Evolutionary conservation across 2,329 filamentous ascomycete genomes (phyloP).

Genomic region (Ophiocordyceps australis): DNA sequence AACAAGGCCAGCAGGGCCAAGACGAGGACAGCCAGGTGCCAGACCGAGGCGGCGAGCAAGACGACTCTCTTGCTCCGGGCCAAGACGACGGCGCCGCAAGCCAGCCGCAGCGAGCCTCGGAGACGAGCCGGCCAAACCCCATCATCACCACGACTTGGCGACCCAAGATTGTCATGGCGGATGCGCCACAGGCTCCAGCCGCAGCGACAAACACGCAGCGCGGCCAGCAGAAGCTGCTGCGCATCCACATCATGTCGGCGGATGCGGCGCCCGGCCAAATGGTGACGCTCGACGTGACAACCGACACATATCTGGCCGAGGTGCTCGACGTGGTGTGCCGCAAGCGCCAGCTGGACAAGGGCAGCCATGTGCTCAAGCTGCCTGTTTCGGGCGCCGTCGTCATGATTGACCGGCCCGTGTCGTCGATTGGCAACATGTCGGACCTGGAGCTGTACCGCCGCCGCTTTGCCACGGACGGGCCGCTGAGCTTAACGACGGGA

Average conservation of each 20-base stretch:
- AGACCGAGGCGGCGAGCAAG: slow-evolving; percentile 2
- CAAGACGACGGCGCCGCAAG: slow-evolving; percentile 11
- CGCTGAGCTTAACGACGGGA: slow-evolving; percentile 46
- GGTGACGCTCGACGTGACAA: slow-evolving; percentile 58
- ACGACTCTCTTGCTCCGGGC: slow-evolving; percentile 5
- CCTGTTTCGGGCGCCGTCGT: slow-evolving; percentile 58
- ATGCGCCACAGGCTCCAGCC: slow-evolving; percentile 31
- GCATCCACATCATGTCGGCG: slow-evolving; percentile 51
- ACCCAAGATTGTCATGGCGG: slow-evolving; percentile 32
- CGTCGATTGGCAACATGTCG: slow-evolving; percentile 55
- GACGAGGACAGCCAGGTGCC: slow-evolving; percentile 31
- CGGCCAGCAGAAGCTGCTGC: slow-evolving; percentile 52
- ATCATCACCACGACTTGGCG: slow-evolving; percentile 43
- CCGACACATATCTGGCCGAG: slow-evolving; percentile 69
- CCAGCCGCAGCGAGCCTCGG: slow-evolving; percentile 10
- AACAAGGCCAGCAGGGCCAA: slow-evolving; percentile 29
- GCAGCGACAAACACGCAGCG: slow-evolving; percentile 25
- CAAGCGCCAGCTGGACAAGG: slow-evolving; percentile 63
- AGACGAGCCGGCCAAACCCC: slow-evolving; percentile 31
- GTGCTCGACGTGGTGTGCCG: slow-evolving; percentile 63
- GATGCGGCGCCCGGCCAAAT: slow-evolving; percentile 56
- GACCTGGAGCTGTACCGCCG: slow-evolving; percentile 61
- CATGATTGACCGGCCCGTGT: slow-evolving; percentile 59
- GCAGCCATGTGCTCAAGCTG: slow-evolving; percentile 60
- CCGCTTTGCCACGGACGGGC: slow-evolving; percentile 58